Conservation (phyloP, 257 asterid species). For the Linderniella brevidens region DNA sequence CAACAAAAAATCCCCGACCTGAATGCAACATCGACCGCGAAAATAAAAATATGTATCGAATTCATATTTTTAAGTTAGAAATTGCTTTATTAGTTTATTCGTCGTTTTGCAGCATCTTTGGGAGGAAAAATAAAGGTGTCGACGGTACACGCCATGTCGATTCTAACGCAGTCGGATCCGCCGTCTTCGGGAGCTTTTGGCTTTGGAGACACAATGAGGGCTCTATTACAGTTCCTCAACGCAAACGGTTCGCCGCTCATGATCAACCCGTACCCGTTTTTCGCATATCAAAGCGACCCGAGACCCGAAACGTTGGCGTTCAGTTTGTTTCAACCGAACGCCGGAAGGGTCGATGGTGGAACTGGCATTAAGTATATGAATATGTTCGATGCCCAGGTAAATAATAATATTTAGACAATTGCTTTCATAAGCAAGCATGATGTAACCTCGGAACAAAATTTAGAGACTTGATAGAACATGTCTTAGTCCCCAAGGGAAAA, state of each 20-base stretch:
- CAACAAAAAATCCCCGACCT: no score
- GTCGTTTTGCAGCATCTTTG: conserved; percentile 9
- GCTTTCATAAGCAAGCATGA: no score
- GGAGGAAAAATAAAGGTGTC: conserved; percentile 81
- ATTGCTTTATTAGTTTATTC: no score
- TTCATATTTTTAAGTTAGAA: no score
- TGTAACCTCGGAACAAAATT: no score
- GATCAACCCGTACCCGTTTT: conserved; percentile 91
- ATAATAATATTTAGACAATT: neutral
- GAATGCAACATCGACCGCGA: no score
- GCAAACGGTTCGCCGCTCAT: conserved; percentile 59
- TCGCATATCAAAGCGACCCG: conserved; percentile 78
- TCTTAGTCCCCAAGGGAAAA: no score
- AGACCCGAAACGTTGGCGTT: conserved; percentile 72
- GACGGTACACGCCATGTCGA: conserved; percentile 76
- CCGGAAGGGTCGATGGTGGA: conserved; percentile 60
- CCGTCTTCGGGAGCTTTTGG: conserved; percentile 70
- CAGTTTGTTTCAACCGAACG: conserved; percentile 86
- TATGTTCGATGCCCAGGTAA: conserved; percentile 99
- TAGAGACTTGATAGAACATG: no score
- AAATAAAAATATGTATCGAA: no score
- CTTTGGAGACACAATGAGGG: conserved; percentile 35
- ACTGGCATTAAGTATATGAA: conserved; percentile 77
- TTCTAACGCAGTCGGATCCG: conserved; percentile 65
- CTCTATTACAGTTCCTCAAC: conserved; percentile 41